Evolutionary conservation across 768 basidiomycete species (phyloP), one percentile per base, ranked within the genome.

Genomic region (Suillus decipiens): DNA sequence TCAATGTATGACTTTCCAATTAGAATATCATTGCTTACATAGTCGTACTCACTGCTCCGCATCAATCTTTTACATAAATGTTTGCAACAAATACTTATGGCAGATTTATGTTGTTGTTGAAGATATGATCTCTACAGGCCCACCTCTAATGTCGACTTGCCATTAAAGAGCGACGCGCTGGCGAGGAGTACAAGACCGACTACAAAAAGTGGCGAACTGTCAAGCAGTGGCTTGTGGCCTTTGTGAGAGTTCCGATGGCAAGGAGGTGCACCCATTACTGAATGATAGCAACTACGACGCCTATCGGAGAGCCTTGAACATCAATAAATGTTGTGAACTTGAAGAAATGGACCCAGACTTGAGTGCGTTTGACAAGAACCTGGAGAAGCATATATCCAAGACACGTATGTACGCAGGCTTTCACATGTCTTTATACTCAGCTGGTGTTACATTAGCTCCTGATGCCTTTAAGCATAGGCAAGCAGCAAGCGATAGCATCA

Each of bases 151-250:
- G 59, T 37, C 78, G 78, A 1, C 64, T 73, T 6, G 74, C 76
- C 47, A 75, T 77, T 36, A 81, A 81, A 60, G 77, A 80, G 58
- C 79, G 82, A n/a, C n/a, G n/a, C 1, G 81, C 81, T 12, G 79
- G 78, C 12, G 76, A 72, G 24, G 80, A 79, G 22, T 85, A 85
- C 71, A 79, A 82, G 63, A 62, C 65, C 22, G 84, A 89, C 69
- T 86, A 81, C 72, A 80, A 80, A 70, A 82, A 78, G 62, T 89
- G 85, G 84, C 73, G 73, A 48, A 68, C 67, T 17, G 77, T 84
- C 67, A 80, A 80, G 58, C 64, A 71, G 34, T 85, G 80, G 81
- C 66, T 84, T 5, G n/a, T n/a, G n/a, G n/a, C n/a, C n/a, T n/a
- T n/a, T 77, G 77, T 53, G 68, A 65, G 37, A 75, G 81, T 43